These are phyloP conservation scores for Solanum dulcamara DNA, from an alignment of 257 asterid species.

Conservation along the genomic window DNA sequence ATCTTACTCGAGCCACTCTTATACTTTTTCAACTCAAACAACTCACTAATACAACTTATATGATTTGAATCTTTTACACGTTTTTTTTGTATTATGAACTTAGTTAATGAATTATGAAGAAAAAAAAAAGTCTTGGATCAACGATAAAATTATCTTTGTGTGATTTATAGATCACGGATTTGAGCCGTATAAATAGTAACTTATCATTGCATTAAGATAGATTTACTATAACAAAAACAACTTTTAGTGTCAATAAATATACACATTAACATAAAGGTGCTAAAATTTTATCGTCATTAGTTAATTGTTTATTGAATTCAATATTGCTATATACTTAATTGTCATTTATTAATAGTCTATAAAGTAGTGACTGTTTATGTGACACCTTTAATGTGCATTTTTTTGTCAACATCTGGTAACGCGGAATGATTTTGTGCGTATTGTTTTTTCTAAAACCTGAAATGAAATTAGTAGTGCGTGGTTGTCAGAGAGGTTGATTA, in stretches of 20 bases:
- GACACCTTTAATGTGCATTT: too few relatives aligned
- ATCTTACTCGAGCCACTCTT: constrained; percentile 29
- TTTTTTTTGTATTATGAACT: not conserved
- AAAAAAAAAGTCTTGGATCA: not conserved
- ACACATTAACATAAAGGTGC: too few relatives aligned
- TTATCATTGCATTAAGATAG: not conserved
- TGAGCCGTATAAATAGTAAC: not conserved
- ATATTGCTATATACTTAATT: too few relatives aligned
- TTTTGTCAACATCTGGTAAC: fast-evolving
- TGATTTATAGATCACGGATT: not conserved
- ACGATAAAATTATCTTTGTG: not conserved
- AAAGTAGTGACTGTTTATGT: too few relatives aligned
- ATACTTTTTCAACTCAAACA: not conserved
- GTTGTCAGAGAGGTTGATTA: not conserved
- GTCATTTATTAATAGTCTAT: too few relatives aligned
- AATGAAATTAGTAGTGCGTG: not conserved
- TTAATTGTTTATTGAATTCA: too few relatives aligned
- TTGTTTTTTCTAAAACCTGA: not conserved
- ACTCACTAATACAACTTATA: not conserved
- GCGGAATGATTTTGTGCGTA: not conserved
- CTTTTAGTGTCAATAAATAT: too few relatives aligned
- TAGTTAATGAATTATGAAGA: not conserved
- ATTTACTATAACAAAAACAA: too few relatives aligned
- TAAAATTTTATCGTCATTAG: too few relatives aligned
- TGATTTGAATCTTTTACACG: not conserved